Evolutionary conservation across 257 asterid genomes (phyloP).

Genomic region (Apocynum venetum): DNA sequence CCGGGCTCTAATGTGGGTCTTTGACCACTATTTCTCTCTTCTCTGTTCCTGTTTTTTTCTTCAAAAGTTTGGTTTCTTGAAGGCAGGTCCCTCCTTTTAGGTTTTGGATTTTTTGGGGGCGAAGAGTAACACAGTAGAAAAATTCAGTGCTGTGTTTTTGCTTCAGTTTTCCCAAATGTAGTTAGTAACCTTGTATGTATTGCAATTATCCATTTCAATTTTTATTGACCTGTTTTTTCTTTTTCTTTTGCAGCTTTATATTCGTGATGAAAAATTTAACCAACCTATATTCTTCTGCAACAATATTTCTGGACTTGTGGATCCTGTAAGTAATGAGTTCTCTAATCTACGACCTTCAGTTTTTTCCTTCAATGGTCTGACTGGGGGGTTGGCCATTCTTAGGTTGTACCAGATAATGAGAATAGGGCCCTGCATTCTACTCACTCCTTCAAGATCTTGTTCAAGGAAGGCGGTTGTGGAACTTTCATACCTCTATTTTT

Average conservation of each 20-base stretch:
- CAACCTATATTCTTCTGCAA: slow-evolving; percentile 92
- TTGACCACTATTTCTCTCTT: not conserved
- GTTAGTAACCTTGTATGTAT: not conserved
- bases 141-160: not conserved
- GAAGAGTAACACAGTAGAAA: not conserved
- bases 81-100: not conserved
- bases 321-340: slow-evolving; percentile 53
- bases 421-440: slow-evolving; percentile 77
- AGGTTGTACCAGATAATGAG: slow-evolving; percentile 91
- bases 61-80: not conserved
- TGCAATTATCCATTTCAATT: not conserved
- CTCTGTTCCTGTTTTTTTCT: not conserved
- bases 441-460: slow-evolving; percentile 85
- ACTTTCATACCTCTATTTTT: slow-evolving; percentile 86
- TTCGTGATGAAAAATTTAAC: slow-evolving; percentile 68
- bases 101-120: not conserved
- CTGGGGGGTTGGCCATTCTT: slow-evolving; percentile 14
- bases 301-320: slow-evolving; percentile 77
- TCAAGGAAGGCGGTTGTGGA: slow-evolving; percentile 99
- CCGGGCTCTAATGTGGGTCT: too few relatives aligned
- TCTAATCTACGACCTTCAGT: not conserved
- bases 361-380: not conserved
- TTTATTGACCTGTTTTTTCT: not conserved
- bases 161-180: not conserved
- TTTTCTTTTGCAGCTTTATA: slow-evolving; percentile 58